phyloP scores from a whole-genome alignment of 768 basidiomycete genomes.

The Suillus decipiens region DNA sequence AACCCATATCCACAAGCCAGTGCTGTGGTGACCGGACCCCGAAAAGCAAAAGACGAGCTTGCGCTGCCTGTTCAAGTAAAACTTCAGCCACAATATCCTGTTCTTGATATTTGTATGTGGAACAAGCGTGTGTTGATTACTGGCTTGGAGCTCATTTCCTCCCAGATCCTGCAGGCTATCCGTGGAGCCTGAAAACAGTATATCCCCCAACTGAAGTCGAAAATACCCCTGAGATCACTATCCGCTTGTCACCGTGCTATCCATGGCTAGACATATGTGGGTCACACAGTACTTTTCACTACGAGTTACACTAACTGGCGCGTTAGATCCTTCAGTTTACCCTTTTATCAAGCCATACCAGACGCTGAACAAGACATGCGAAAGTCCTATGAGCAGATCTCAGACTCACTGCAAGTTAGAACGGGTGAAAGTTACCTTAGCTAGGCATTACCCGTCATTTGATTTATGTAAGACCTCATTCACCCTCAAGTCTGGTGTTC shows the following conservation, averaged over 20 bases:
- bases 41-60: constrained; percentile 5
- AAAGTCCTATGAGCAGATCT: constrained; percentile 7
- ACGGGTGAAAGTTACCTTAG: constrained; percentile 2
- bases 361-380: constrained; percentile 1
- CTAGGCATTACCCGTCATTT: constrained; percentile 21
- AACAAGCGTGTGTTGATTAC: background rate
- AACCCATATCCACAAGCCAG: constrained; percentile 17
- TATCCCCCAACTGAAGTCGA: constrained; percentile 22
- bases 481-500: background rate
- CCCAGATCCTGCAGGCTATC: constrained; percentile 28
- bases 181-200: constrained; percentile 26
- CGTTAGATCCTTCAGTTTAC: constrained; percentile 20
- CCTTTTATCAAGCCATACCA: constrained; percentile 21
- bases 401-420: background rate
- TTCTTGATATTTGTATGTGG: constrained; percentile 38
- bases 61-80: constrained; percentile 14
- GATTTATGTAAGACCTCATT: constrained; percentile 24
- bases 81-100: constrained; percentile 20
- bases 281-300: constrained; percentile 7
- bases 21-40: constrained; percentile 10
- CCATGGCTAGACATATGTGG: constrained; percentile 29
- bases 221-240: constrained; percentile 4
- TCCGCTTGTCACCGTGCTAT: constrained; percentile 16
- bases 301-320: background rate
- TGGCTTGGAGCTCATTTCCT: constrained; percentile 4